phyloP scores from a whole-genome alignment of 1,284 basidiomycete genomes.

The Athelia sp. region DNA sequence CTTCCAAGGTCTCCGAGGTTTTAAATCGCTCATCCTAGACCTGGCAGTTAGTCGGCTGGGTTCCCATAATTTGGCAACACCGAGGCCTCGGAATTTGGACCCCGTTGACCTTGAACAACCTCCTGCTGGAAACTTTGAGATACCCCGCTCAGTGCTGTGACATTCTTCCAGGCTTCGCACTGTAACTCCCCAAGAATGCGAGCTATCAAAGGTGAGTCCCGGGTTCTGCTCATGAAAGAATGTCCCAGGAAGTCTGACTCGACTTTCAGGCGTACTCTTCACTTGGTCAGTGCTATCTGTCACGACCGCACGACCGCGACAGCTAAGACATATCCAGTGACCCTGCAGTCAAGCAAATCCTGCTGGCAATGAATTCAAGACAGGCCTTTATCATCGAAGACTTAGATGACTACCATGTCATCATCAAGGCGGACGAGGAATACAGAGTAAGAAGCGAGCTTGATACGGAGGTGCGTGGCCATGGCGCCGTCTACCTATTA shows the following conservation, averaged over 20 bases:
- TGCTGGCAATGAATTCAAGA: constrained; percentile 58
- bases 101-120: no score
- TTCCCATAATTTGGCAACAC: no score
- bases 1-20: no score
- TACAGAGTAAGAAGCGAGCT: constrained; percentile 49
- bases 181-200: constrained; percentile 33
- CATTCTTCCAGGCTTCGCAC: no score
- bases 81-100: no score
- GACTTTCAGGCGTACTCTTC: constrained; percentile 39
- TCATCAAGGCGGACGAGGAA: constrained; percentile 59
- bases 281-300: constrained; percentile 42
- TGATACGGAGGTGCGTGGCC: constrained; percentile 50
- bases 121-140: no score
- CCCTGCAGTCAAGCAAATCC: constrained; percentile 69
- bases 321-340: constrained; percentile 35
- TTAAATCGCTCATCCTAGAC: no score
- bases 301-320: not conserved
- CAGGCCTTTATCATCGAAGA: constrained; percentile 63
- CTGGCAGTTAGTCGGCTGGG: no score
- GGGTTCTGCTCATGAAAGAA: no score
- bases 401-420: constrained; percentile 60
- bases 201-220: constrained; percentile 57
- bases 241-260: no score
- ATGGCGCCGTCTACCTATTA: not conserved
- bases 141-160: no score